Percentiles rank a stretch among this genome's conserved stretches.
These are phyloP conservation scores for Microthlaspi erraticum DNA, from an alignment of 345 rosid genomes.

Conservation along the genomic window DNA sequence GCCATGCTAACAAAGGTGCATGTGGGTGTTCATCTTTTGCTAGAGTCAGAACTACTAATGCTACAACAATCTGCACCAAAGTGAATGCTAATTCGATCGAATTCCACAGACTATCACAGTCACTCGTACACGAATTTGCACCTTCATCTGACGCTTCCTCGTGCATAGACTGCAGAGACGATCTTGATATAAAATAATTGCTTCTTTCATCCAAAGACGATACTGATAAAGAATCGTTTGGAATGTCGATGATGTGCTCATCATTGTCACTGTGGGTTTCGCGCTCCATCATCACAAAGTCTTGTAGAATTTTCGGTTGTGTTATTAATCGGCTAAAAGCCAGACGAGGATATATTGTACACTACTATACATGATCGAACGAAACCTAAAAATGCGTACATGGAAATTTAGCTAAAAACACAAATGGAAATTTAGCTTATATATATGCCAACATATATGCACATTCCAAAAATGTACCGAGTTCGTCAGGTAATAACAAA, in stretches of 20 bases:
- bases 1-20: slow-evolving; percentile 19
- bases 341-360: neutral
- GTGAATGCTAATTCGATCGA: slow-evolving; percentile 5
- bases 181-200: neutral
- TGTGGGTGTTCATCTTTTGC: slow-evolving; percentile 32
- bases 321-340: neutral
- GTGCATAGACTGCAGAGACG: slow-evolving; percentile 1
- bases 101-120: slow-evolving; percentile 7
- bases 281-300: slow-evolving; percentile 16
- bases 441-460: neutral
- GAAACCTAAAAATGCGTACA: neutral
- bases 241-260: slow-evolving; percentile 14
- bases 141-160: slow-evolving; percentile 5
- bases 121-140: slow-evolving; percentile 1
- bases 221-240: neutral
- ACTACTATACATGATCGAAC: neutral
- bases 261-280: slow-evolving; percentile 15
- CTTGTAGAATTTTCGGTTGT: neutral
- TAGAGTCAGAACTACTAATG: slow-evolving; percentile 15
- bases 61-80: slow-evolving; percentile 23
- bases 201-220: neutral
- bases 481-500: neutral
- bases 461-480: neutral
- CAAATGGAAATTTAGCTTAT: slow-evolving; percentile 3
- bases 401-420: neutral